Base-by-base conservation (phyloP, 805 yeast genomes). In the Lipomyces kockii region DNA sequence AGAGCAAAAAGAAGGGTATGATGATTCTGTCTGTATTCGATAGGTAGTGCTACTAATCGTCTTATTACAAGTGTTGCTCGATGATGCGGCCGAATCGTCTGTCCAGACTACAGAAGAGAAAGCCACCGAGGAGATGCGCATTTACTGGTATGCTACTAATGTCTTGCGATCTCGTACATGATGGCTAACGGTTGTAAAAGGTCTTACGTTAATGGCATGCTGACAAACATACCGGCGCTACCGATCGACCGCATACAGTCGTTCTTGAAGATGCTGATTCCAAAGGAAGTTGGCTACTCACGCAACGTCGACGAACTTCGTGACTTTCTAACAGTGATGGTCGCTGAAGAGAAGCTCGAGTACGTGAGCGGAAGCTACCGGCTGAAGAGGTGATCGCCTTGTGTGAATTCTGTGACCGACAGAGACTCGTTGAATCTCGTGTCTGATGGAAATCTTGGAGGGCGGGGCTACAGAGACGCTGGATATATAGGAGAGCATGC, bases 171-270 rank as follows among this genome's bases (percentile, higher is more conserved):
- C 9, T 52, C n/a, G 22, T 17, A 20, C n/a, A 25, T 52, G 27
- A 49, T 53, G 59, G 62, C 63, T 39, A 58, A 58, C 27, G n/a
- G 17, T 14, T 80, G 14, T 14, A 43, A 78, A 66, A 81, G 84
- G 83, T 84, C 88, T 0, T 85, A 82, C 71, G 81, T 88, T 35
- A 76, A 75, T 20, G 87, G 86, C 2, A 86, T 87, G 86, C 77
- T 87, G 32, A 84, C 84, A 2, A 87, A 87, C 68, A 77, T 86
- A 56, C 89, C 87, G 0, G 72, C 83, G 0, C 74, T 85, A 70
- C 83, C 86, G 2, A 74, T 80, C 4, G 81, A 78, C 14, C 80
- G 84, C 67, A 83, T 88, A 39, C 87, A 86, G 65, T 80, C 84
- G 20, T 85, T 87, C 71, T 76, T 87, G 66, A 79, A 79, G 51